These are phyloP conservation scores for Coemansia erecta DNA, from an alignment of 192 early-diverging fungal genomes.

Conservation along the genomic window DNA sequence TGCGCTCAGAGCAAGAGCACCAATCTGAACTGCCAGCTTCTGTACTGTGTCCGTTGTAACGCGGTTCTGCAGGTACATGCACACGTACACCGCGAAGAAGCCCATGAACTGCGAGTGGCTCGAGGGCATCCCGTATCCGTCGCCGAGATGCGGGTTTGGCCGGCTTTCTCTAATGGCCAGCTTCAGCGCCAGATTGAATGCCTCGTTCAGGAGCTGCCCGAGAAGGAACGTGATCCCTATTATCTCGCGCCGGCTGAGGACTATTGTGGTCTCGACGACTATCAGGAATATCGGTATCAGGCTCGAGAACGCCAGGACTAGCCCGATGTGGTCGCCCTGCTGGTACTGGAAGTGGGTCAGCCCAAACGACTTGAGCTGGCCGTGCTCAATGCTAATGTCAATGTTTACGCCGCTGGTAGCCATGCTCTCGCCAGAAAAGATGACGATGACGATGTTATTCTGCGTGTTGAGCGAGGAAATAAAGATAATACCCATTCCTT, in stretches of 20 bases:
- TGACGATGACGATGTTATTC: conserved; percentile 14
- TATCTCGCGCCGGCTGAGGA: conserved; percentile 48
- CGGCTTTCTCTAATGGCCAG: conserved; percentile 21
- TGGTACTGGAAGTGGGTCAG: conserved; percentile 51
- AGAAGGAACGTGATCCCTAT: conserved; percentile 25
- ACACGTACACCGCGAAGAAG: conserved; percentile 28
- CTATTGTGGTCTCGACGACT: conserved; percentile 38
- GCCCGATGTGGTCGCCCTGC: conserved; percentile 40
- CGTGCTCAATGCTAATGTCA: not conserved
- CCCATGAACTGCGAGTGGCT: conserved; percentile 55
- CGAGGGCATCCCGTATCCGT: conserved; percentile 54
- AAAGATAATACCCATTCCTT: no score
- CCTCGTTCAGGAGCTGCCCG: conserved; percentile 48
- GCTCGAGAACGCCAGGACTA: conserved; percentile 34
- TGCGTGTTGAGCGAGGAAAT: no score
- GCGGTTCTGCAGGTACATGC: conserved; percentile 21
- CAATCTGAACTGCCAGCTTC: conserved; percentile 16
- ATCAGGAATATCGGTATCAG: conserved; percentile 49
- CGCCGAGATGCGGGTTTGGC: conserved; percentile 37
- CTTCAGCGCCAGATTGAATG: conserved; percentile 35
- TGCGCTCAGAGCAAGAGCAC: conserved; percentile 18
- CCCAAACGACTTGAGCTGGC: conserved; percentile 31
- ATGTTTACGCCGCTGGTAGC: no score
- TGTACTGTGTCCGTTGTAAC: conserved; percentile 12
- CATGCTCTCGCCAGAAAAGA: not conserved